Evolutionary conservation across 2,329 filamentous ascomycete species (phyloP).

Genomic region (Phyllosticta citribraziliensis): DNA sequence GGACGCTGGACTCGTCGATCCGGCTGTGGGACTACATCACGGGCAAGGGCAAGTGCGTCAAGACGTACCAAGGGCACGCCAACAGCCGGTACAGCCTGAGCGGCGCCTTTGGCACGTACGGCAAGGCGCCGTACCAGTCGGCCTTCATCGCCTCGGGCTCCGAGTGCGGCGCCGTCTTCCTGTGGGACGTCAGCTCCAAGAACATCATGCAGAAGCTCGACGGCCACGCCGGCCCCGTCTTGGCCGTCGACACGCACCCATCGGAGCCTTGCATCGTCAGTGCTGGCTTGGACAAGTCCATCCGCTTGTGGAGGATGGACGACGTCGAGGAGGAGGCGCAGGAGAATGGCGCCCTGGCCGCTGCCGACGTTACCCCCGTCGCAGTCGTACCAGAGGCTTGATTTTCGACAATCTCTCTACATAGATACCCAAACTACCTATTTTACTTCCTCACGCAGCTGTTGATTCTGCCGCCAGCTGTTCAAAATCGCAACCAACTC

Average conservation of each 20-base stretch:
- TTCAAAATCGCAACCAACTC: background rate
- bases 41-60: constrained; percentile 79
- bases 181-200: constrained; percentile 89
- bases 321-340: constrained; percentile 9
- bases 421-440: background rate
- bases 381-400: background rate
- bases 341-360: background rate
- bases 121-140: constrained; percentile 26
- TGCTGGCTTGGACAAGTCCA: constrained; percentile 51
- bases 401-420: background rate
- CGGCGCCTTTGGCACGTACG: constrained; percentile 68
- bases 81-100: constrained; percentile 80
- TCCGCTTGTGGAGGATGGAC: constrained; percentile 50
- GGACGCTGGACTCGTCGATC: constrained; percentile 81
- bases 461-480: background rate
- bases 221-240: constrained; percentile 47
- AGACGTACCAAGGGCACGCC: constrained; percentile 89
- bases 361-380: background rate
- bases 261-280: constrained; percentile 48
- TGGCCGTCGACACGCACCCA: constrained; percentile 51
- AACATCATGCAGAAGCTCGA: constrained; percentile 61
- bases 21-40: constrained; percentile 93
- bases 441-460: background rate
- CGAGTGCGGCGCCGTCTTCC: constrained; percentile 73
- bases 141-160: constrained; percentile 74